These are phyloP conservation scores for Beauveria australis DNA, from an alignment of 2,329 filamentous ascomycete species.

Conservation along the genomic window DNA sequence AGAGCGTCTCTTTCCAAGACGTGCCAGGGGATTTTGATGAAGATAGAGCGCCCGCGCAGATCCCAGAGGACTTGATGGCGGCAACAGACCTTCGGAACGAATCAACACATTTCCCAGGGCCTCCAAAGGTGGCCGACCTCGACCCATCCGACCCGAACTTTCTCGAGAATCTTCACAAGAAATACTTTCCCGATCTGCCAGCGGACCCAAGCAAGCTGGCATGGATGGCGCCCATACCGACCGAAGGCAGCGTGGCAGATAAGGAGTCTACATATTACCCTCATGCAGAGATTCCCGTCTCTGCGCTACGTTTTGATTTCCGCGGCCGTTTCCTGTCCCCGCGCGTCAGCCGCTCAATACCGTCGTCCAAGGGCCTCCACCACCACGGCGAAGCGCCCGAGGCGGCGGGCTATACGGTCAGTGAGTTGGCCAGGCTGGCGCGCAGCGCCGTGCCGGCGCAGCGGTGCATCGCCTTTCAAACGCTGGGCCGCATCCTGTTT, in stretches of 20 bases:
- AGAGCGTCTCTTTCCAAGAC: conserved; percentile 15
- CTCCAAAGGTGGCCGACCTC: conserved; percentile 55
- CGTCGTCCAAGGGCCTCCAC: conserved; percentile 73
- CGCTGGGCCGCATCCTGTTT: conserved; percentile 76
- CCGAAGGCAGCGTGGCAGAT: conserved; percentile 55
- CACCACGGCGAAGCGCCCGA: conserved; percentile 91
- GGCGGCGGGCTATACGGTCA: conserved; percentile 87
- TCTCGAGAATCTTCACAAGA: conserved; percentile 72
- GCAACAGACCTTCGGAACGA: conserved; percentile 30
- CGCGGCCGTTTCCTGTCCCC: conserved; percentile 73
- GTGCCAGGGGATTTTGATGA: conserved; percentile 29
- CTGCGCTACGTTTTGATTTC: conserved; percentile 83
- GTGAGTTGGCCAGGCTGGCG: conserved; percentile 72
- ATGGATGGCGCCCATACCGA: conserved; percentile 76
- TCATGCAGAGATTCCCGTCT: conserved; percentile 61
- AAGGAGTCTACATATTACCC: conserved; percentile 76
- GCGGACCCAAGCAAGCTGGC: conserved; percentile 78
- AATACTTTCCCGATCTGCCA: conserved; percentile 87
- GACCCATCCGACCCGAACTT: conserved; percentile 80
- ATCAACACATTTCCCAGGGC: conserved; percentile 55
- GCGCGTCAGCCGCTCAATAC: conserved; percentile 62
- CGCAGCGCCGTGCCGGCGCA: conserved; percentile 79
- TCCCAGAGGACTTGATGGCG: conserved; percentile 34
- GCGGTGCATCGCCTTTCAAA: conserved; percentile 85
- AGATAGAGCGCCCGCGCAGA: conserved; percentile 32